Evolutionary conservation across 2,329 filamentous ascomycete genomes (phyloP), one percentile per base, ranked within the genome.

Genomic region (Incumbomyces lentus): DNA sequence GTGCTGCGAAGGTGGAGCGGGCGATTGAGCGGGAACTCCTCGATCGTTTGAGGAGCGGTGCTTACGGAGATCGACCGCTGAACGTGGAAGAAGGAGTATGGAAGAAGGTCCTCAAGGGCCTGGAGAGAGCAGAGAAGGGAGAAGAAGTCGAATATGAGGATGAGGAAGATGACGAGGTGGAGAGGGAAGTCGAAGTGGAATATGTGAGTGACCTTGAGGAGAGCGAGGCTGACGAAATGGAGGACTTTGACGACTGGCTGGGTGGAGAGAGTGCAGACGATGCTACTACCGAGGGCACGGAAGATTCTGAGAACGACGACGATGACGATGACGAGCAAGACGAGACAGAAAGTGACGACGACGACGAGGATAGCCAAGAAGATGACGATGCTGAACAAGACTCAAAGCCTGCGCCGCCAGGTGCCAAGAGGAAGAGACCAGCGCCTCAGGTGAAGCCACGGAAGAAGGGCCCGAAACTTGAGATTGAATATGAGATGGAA

Each of bases 181-280:
- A 52, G 29, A 49, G 52, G 36, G 77, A 82, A 37, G 82, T 79
- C 44, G 81, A 84, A 50, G 84, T 96, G 39, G 88, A 96, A 70
- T 96, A 95, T 59, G 86, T 96, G 49, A 90, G 85, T 60, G 92
- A 95, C 63, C 69, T 94, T 47, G 89, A 89, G 39, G 87, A 86
- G 61, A 84, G 84, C 55, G 85, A 89, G 50, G 84, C 86, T 48
- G 85, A 87, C 37, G 66, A 86, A 16, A 77, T 96, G 42, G 86
- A 95, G 65, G 90, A 96, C 62, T 95, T 96, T 45, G 86, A 96
- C 65, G 90, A 96, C 61, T 96, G 90, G 90, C 73, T 95, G 41
- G 88, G 82, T 57, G 86, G 80, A 51, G 84, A 76, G 48, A 78
- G 75, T 49, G 72, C 66, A 1, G 73, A 72, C 42, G 22, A 26